Evolutionary conservation across 306 rosid species (phyloP), one percentile per base, ranked within the genome.

Genomic region (Quillaja saponaria): DNA sequence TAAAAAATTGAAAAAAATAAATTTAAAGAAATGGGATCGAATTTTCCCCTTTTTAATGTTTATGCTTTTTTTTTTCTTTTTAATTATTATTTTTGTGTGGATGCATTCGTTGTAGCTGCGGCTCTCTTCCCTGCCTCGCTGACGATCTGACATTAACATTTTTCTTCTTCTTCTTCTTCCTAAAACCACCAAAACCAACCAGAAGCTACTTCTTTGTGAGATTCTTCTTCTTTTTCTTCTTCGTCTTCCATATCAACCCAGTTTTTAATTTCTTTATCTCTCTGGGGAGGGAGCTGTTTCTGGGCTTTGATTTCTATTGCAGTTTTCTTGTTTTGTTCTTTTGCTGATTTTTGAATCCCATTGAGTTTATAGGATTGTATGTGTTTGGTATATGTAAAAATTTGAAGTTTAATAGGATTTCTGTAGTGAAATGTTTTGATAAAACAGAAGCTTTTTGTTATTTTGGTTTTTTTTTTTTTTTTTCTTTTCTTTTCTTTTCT

Each of bases 41-140:
- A 53, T 2, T 62, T 62, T 47, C 12, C 17, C 8, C 33, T 34
- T 62, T 52, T 21, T 6, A 31, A 10, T 25, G 31, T 6, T 16
- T 38, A 16, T 21, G 40, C 15, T 42, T 17, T 38, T 45, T 21
- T 12, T 39, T 33, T 19, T 57, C 19, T 61, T 63, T 63, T 44
- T 11, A 17, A 25, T 15, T 67, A 6, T 25, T 49, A 63, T 71
- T 61, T 83, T 74, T 83, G 50, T 84, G 92, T 84, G 92, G 95
- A 82, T 73, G 78, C 83, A 63, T 90, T 74, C 67, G 59, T 66
- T 55, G 71, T 69, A 71, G 81, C 73, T 73, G 81, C 73, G 71
- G 61, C 67, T 48, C 71, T 79, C 90, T 67, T 69, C 81, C 59
- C 52, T 71, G 42, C 68, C 68, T 78, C 76, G 35, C 67, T 66